These are phyloP conservation scores for Kockovaella imperatae DNA, from an alignment of 768 basidiomycete genomes.

Conservation along the genomic window DNA sequence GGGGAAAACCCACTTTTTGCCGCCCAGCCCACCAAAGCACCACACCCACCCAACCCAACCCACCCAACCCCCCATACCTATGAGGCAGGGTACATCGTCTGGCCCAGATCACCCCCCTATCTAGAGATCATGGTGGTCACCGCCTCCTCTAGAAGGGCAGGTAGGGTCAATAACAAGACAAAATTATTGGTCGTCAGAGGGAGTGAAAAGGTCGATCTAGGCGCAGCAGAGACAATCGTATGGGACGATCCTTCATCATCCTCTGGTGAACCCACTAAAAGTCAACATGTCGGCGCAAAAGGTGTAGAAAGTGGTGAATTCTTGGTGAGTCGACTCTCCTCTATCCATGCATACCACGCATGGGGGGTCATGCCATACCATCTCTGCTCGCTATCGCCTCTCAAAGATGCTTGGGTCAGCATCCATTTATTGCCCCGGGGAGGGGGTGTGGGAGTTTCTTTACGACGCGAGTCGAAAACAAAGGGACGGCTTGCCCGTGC, in stretches of 20 bases:
- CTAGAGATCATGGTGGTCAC: slow-evolving; percentile 28
- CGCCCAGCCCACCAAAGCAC: not conserved
- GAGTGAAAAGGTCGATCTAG: slow-evolving; percentile 29
- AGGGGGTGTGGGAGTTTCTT: too few relatives aligned
- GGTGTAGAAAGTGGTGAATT: slow-evolving; percentile 38
- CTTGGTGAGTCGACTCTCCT: slow-evolving; percentile 29
- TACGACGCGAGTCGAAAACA: too few relatives aligned
- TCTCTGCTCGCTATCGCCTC: too few relatives aligned
- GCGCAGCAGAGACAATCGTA: slow-evolving; percentile 29
- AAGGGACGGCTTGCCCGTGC: too few relatives aligned
- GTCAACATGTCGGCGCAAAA: slow-evolving; percentile 37
- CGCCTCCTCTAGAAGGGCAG: slow-evolving; percentile 30
- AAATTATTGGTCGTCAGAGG: slow-evolving; percentile 32
- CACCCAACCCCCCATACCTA: not conserved
- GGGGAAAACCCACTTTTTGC: not conserved
- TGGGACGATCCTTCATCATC: slow-evolving; percentile 24
- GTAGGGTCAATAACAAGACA: slow-evolving; percentile 41
- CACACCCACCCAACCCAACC: not conserved
- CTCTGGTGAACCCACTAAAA: slow-evolving; percentile 22
- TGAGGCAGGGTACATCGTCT: slow-evolving; percentile 2
- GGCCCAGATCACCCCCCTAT: slow-evolving; percentile 8
- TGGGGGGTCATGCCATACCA: too few relatives aligned
- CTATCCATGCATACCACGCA: slow-evolving; percentile 25
- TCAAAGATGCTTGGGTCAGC: too few relatives aligned
- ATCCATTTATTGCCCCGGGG: too few relatives aligned